Conservation (phyloP, 306 rosid species). For the Medicago arabica region DNA sequence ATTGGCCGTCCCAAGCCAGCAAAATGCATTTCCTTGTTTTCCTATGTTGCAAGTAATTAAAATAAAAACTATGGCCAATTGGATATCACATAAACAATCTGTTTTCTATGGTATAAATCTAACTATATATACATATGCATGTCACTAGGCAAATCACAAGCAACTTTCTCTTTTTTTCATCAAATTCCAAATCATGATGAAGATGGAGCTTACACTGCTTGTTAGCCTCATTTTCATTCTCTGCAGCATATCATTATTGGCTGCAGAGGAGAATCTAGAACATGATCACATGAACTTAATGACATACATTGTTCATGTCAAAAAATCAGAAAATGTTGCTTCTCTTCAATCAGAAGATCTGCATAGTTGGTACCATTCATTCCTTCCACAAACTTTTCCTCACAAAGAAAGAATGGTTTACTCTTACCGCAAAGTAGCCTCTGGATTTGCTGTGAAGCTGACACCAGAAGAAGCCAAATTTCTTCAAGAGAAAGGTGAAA, state of each 20-base stretch:
- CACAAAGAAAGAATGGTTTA: no score
- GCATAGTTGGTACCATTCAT: no score
- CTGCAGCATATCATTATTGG: slow-evolving; percentile 9
- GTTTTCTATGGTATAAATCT: neutral
- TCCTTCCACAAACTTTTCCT: no score
- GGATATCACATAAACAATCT: neutral
- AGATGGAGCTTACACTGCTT: slow-evolving; percentile 37
- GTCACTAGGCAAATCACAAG: slow-evolving; percentile 4
- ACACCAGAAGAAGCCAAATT: no score
- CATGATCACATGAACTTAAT: neutral
- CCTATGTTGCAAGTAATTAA: neutral
- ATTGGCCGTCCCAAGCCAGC: slow-evolving; percentile 34
- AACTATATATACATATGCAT: slow-evolving; percentile 35
- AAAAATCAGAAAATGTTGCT: no score
- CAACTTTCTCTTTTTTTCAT: neutral
- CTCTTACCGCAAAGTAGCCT: no score
- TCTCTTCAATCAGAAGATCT: no score
- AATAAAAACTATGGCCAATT: neutral
- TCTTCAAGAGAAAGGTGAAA: no score
- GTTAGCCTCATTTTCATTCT: slow-evolving; percentile 44
- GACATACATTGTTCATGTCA: no score
- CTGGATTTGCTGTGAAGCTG: no score
- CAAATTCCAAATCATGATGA: slow-evolving; percentile 45
- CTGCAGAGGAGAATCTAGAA: neutral
- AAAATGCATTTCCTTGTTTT: slow-evolving; percentile 3